Conservation (phyloP, 2,329 filamentous ascomycete species). For the Colletotrichum sp. region DNA sequence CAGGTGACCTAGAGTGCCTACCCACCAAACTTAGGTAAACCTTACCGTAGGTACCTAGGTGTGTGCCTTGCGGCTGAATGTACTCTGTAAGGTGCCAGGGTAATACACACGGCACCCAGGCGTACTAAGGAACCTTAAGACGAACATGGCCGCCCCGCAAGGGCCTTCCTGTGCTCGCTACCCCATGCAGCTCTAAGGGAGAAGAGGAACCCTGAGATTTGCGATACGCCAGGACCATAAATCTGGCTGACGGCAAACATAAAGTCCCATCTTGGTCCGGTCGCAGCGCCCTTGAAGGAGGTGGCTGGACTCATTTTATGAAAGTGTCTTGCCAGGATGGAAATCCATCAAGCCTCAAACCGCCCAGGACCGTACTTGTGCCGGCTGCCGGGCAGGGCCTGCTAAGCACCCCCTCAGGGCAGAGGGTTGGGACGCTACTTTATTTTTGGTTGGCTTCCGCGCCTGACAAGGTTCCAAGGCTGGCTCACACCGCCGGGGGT, state of each 20-base stretch:
- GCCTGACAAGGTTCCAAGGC: background rate
- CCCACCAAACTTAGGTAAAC: background rate
- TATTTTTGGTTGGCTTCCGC: background rate
- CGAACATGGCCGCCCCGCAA: background rate
- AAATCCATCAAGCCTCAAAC: background rate
- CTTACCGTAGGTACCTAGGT: background rate
- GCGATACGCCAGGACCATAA: background rate
- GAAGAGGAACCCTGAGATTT: background rate
- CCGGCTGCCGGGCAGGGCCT: background rate
- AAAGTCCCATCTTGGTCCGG: background rate
- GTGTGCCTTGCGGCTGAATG: background rate
- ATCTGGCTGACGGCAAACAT: background rate
- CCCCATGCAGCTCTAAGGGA: background rate
- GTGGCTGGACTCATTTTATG: background rate
- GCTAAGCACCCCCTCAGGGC: background rate
- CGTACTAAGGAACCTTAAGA: background rate
- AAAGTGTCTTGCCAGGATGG: background rate
- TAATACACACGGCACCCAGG: background rate
- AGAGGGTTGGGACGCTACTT: background rate
- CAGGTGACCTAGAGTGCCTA: background rate
- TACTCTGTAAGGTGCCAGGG: background rate
- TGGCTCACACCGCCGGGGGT: constrained; percentile 5
- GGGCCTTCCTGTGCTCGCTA: background rate
- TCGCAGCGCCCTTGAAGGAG: background rate
- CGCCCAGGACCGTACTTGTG: background rate